A percentile compares a stretch with the other conserved stretches of the same genome.
Conservation (phyloP, 768 basidiomycete species). For the Russula griseocarnosa region DNA sequence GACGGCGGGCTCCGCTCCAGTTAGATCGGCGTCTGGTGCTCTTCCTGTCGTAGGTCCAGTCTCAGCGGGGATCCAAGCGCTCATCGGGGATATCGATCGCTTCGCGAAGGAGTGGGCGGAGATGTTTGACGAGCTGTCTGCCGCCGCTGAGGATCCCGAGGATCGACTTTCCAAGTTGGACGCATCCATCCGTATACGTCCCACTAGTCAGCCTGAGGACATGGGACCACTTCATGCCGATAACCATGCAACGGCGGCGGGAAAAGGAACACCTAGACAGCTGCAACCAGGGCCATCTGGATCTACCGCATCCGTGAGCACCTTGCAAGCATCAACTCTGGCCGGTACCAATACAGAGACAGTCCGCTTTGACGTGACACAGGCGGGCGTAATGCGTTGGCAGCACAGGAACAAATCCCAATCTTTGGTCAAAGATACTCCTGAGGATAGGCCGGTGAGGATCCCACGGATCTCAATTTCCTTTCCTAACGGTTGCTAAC, state of each 20-base stretch:
- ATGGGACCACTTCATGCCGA: not conserved
- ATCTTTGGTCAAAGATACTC: not conserved
- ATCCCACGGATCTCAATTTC: too few species aligned
- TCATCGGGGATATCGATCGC: constrained; percentile 18
- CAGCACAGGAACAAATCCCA: constrained; percentile 16
- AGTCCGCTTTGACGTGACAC: not conserved
- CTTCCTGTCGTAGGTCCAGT: not conserved
- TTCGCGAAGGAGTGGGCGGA: constrained; percentile 21
- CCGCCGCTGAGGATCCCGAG: not conserved
- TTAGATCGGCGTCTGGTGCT: not conserved
- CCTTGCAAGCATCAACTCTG: not conserved
- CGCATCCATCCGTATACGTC: not conserved
- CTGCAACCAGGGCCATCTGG: not conserved
- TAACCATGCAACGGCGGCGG: not conserved
- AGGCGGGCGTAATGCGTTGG: constrained; percentile 2
- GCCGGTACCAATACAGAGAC: not conserved
- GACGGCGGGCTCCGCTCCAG: not conserved
- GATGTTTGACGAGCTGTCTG: constrained; percentile 20
- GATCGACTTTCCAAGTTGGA: not conserved
- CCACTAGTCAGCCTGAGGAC: not conserved
- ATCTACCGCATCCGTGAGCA: not conserved
- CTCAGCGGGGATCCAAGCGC: constrained; percentile 11
- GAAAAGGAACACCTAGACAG: not conserved
- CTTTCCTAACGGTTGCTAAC: not conserved
- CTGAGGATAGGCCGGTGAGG: constrained; percentile 1